Evolutionary conservation across 352 stramenopile species (phyloP), one percentile per base, ranked within the genome.

Genomic region (Phytophthora sp.): DNA sequence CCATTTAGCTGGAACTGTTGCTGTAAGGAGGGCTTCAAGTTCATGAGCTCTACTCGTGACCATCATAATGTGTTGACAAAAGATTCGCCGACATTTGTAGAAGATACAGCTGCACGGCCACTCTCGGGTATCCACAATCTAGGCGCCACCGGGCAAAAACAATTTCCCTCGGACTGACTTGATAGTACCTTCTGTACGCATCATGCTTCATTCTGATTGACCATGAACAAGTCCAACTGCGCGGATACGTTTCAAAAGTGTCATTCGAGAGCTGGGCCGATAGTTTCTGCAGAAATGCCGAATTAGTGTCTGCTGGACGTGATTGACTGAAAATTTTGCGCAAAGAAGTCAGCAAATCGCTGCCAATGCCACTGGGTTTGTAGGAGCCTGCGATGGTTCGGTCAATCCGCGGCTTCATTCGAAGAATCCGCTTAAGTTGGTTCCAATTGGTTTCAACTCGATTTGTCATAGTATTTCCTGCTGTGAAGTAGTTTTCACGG

Each of bases 41-140:
- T 16, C 1, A 21, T 53, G 16, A 5, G 16, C 24, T 29, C 29
- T 30, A 1, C 8, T 24, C 26, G 16, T 7, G 15, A 54, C 46
- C 46, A 54, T 27, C 46, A 54, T 29, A 18, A 39, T 5, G n/a
- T 39, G 46, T 39, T 39, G 46, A 15, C 29, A 54, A 13, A 29
- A 29, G 15, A 41, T 2, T 1, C 46, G 46, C 0, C 46, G 46
- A 29, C 46, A 41, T 13, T 54, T 54, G n/a, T 41, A 54, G 29
- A 54, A 41, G 6, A 38, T 4, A n/a, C n/a, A 39, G 8, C 16
- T 38, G 45, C 16, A 39, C 26, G 45, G 26, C 45, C 27, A 53
- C 42, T 7, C 21, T 3, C 30, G 21, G 7, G 26, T 20, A 4
- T 50, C 3, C 8, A 35, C 12, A 11, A 12, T 21, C 6, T 3